phyloP scores from a whole-genome alignment of 805 yeast genomes.

The Wickerhamomyces ciferrii region DNA sequence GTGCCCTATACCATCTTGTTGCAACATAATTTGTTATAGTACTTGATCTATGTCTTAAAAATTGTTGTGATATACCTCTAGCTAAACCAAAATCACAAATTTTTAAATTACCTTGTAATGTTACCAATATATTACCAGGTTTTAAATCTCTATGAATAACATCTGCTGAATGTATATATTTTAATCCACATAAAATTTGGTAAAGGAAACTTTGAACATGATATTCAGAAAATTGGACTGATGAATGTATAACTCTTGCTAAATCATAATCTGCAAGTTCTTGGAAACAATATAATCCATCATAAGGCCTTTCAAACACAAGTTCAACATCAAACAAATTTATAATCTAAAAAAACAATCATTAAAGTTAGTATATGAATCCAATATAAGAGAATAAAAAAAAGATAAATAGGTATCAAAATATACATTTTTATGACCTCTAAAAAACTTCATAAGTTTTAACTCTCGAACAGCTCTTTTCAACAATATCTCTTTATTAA shows the following conservation, averaged over 20 bases:
- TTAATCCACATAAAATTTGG: conserved; percentile 81
- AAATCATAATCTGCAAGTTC: conserved; percentile 81
- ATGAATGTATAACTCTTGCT: conserved; percentile 72
- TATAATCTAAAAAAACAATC: conserved; percentile 40
- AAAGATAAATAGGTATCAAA: not conserved
- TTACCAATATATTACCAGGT: conserved; percentile 83
- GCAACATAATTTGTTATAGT: conserved; percentile 84
- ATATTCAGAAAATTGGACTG: conserved; percentile 75
- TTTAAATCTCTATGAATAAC: conserved; percentile 90
- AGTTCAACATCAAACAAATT: conserved; percentile 71
- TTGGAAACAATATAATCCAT: conserved; percentile 86
- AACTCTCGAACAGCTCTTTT: conserved; percentile 83
- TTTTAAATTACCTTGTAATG: conserved; percentile 68
- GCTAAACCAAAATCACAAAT: conserved; percentile 95
- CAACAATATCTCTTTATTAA: conserved; percentile 58
- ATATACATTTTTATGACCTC: conserved; percentile 72
- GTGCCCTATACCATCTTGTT: conserved; percentile 94
- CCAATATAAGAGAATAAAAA: no score
- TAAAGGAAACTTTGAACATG: conserved; percentile 74
- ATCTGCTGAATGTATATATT: conserved; percentile 87
- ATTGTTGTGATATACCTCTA: conserved; percentile 52
- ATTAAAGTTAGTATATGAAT: no score
- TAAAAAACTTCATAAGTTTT: conserved; percentile 72
- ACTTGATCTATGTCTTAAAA: conserved; percentile 27
- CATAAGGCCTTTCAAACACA: conserved; percentile 59